Conservation (phyloP, 163 green algal genomes). For the Scenedesmus sp. region DNA sequence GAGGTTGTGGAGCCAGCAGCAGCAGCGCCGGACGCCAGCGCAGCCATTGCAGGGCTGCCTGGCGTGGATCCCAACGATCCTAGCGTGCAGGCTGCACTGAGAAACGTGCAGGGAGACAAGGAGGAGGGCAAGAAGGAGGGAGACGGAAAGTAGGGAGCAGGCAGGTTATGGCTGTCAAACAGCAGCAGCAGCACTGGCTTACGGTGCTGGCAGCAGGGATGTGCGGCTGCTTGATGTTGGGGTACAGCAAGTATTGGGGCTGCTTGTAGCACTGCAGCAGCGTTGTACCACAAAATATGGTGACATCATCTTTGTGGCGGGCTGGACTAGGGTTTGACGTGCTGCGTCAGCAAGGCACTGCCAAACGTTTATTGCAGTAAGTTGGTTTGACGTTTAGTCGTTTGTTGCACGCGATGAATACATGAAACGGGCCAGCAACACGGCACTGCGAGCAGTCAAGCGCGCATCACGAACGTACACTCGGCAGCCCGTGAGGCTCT, state of each 20-base stretch:
- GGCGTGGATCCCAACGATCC: conserved; percentile 70
- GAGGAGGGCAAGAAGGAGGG: conserved; percentile 50
- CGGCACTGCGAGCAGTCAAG: not conserved
- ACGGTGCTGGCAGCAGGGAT: not conserved
- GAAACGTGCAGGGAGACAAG: conserved; percentile 41
- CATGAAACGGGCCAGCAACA: not conserved
- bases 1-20: conserved; percentile 52
- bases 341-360: not conserved
- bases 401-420: not conserved
- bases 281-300: not conserved
- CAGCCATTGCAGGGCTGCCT: conserved; percentile 64
- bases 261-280: not conserved
- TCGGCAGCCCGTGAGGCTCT: not conserved
- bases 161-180: not conserved
- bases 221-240: not conserved
- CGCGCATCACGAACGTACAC: not conserved
- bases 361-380: not conserved
- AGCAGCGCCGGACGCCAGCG: conserved; percentile 55
- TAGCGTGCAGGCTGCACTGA: conserved; percentile 56
- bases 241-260: not conserved
- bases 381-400: not conserved
- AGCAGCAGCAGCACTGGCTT: not conserved
- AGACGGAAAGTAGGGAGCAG: conserved; percentile 16
- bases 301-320: not conserved
- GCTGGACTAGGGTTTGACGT: not conserved